phyloP scores from a whole-genome alignment of 2,329 filamentous ascomycete genomes.

The Nemania serpens region DNA sequence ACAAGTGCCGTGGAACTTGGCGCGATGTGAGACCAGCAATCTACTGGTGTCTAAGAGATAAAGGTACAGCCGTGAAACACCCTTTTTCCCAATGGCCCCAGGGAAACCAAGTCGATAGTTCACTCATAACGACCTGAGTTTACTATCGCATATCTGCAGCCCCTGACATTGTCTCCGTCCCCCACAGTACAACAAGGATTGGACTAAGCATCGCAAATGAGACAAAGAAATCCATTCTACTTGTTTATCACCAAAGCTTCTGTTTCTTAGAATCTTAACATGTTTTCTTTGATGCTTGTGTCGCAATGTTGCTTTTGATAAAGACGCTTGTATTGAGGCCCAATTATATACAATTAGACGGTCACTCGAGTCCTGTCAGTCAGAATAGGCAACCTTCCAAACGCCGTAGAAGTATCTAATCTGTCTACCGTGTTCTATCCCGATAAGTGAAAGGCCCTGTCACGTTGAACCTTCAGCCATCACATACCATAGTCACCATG shows the following conservation, averaged over 20 bases:
- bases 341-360: conserved; percentile 8
- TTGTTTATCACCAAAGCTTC: not conserved
- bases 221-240: conserved; percentile 10
- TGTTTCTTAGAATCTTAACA: not conserved
- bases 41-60: too few relatives aligned
- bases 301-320: conserved; percentile 10
- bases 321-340: conserved; percentile 1
- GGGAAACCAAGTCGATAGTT: too few relatives aligned
- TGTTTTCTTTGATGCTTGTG: not conserved
- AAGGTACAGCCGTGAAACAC: too few relatives aligned
- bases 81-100: too few relatives aligned
- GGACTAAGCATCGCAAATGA: not conserved
- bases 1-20: too few relatives aligned
- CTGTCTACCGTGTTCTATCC: not conserved
- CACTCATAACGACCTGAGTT: too few relatives aligned
- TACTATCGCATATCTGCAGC: too few relatives aligned
- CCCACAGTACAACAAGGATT: not conserved
- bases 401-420: not conserved
- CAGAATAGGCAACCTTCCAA: not conserved
- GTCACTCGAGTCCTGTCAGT: conserved; percentile 4
- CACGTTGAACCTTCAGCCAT: not conserved
- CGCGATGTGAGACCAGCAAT: too few relatives aligned
- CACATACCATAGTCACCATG: not conserved
- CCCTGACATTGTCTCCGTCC: not conserved
- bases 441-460: not conserved